Percentiles rank a stretch among this genome's conserved stretches.
phyloP scores from a whole-genome alignment of 78 protist genomes.

The Trichosphaerium sp. region DNA sequence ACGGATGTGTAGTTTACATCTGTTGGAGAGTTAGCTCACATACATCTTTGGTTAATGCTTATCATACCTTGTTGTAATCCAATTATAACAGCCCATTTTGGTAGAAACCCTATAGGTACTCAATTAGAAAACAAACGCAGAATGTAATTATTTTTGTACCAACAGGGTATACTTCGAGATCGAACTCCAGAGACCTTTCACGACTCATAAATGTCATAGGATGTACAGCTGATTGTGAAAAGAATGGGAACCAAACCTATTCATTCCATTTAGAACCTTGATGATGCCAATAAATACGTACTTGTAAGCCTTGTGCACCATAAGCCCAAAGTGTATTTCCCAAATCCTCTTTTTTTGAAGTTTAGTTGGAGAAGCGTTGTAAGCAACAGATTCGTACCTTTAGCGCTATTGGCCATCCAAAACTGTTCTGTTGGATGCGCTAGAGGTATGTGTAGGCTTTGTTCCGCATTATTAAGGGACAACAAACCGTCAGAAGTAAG shows the following conservation, averaged over 20 bases:
- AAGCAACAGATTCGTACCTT: too few relatives aligned
- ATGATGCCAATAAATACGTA: not conserved
- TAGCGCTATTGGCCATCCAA: conserved; percentile 39
- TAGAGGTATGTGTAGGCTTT: conserved; percentile 17
- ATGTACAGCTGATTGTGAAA: too few relatives aligned
- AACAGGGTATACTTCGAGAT: conserved; percentile 46
- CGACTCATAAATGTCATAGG: conserved; percentile 6
- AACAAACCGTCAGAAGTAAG: too few relatives aligned
- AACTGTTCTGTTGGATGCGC: conserved; percentile 16
- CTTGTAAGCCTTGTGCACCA: conserved; percentile 15
- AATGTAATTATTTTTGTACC: not conserved
- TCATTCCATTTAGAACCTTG: not conserved
- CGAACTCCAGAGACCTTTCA: conserved; percentile 24
- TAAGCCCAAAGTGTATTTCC: conserved; percentile 56
- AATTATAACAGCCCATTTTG: conserved; percentile 42
- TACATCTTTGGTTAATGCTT: too few relatives aligned
- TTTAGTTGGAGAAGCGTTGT: too few relatives aligned
- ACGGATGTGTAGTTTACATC: conserved; percentile 21
- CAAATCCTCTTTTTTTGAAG: conserved; percentile 1
- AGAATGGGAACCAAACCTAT: conserved; percentile 50
- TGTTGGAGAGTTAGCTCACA: too few relatives aligned
- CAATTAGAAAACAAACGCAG: not conserved
- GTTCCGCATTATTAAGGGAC: conserved; percentile 24
- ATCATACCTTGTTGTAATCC: conserved; percentile 41
- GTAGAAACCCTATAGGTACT: conserved; percentile 2